phyloP scores from a whole-genome alignment of 163 green algal species.

The Picocystis sp. region DNA sequence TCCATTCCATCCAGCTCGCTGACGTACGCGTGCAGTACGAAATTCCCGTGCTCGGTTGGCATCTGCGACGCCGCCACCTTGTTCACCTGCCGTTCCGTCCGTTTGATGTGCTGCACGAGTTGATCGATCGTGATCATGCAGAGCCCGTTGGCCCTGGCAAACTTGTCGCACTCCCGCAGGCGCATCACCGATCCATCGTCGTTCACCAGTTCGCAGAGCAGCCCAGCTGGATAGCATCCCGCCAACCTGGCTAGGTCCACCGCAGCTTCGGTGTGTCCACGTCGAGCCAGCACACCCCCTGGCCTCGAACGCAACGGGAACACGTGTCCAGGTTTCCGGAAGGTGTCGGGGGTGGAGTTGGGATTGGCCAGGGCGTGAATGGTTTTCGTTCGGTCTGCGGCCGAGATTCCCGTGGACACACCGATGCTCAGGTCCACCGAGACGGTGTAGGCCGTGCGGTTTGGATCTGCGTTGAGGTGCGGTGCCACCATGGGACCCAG shows the following conservation, averaged over 20 bases:
- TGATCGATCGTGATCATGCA: slow-evolving; percentile 86
- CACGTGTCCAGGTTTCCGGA: slow-evolving; percentile 87
- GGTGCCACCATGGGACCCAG: slow-evolving; percentile 83
- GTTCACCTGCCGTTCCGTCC: slow-evolving; percentile 10
- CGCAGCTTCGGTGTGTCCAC: slow-evolving; percentile 85
- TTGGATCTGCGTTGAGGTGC: slow-evolving; percentile 69
- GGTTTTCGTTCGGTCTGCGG: slow-evolving; percentile 65
- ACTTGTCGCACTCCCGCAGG: slow-evolving; percentile 59
- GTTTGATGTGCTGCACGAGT: slow-evolving; percentile 57
- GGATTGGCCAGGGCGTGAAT: slow-evolving; percentile 39
- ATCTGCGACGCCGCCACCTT: slow-evolving; percentile 14
- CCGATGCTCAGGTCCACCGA: slow-evolving; percentile 68
- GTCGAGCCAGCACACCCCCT: slow-evolving; percentile 59
- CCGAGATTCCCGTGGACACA: slow-evolving; percentile 62
- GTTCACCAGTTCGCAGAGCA: slow-evolving; percentile 83
- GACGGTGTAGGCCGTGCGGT: slow-evolving; percentile 92
- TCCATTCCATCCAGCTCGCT: slow-evolving; percentile 54
- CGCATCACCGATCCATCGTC: slow-evolving; percentile 78
- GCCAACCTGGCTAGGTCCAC: slow-evolving; percentile 79
- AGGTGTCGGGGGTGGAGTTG: slow-evolving; percentile 26
- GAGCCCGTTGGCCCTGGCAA: slow-evolving; percentile 63
- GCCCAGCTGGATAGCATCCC: slow-evolving; percentile 60
- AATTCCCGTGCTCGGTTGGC: slow-evolving; percentile 21
- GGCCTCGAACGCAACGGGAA: slow-evolving; percentile 65
- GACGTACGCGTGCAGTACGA: slow-evolving; percentile 21